phyloP scores from a whole-genome alignment of 1,139 yeast species.

The Blastobotrys serpentis region DNA sequence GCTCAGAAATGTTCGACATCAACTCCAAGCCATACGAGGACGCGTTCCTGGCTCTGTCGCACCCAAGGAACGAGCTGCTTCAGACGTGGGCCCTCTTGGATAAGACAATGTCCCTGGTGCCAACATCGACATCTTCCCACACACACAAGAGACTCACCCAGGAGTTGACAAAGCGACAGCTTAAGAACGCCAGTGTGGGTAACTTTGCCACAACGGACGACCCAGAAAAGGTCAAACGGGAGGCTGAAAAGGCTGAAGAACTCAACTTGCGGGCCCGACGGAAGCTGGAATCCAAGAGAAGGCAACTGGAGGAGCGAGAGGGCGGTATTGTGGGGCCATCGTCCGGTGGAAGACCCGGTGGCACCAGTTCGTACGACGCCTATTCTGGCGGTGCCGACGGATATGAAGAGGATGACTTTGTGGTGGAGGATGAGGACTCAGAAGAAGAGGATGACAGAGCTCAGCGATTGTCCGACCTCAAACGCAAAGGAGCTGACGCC shows the following conservation, averaged over 20 bases:
- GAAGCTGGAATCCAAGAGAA: constrained; percentile 54
- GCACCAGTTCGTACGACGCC: constrained; percentile 13
- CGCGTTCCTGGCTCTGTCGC: constrained; percentile 68
- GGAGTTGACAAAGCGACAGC: constrained; percentile 69
- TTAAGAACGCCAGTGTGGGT: constrained; percentile 50
- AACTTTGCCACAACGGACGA: constrained; percentile 80
- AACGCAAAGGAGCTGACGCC: constrained; percentile 5
- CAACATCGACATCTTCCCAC: constrained; percentile 79
- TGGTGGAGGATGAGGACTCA: constrained; percentile 52
- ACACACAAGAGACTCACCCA: constrained; percentile 79
- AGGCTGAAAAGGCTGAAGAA: constrained; percentile 73
- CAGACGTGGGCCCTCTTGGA: constrained; percentile 47
- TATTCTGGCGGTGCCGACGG: constrained; percentile 48
- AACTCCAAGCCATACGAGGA: constrained; percentile 62
- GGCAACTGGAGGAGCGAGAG: constrained; percentile 65
- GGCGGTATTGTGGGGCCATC: constrained; percentile 28
- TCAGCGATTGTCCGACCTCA: constrained; percentile 3
- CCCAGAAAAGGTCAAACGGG: constrained; percentile 81
- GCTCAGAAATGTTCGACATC: constrained; percentile 83
- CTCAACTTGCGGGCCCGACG: constrained; percentile 42
- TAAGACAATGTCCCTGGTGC: constrained; percentile 71
- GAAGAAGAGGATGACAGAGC: constrained; percentile 43
- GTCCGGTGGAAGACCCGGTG: constrained; percentile 26
- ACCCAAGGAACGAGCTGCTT: constrained; percentile 68
- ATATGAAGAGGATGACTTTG: constrained; percentile 54